phyloP scores from a whole-genome alignment of 768 basidiomycete species.

The Austroboletus eburneus region DNA sequence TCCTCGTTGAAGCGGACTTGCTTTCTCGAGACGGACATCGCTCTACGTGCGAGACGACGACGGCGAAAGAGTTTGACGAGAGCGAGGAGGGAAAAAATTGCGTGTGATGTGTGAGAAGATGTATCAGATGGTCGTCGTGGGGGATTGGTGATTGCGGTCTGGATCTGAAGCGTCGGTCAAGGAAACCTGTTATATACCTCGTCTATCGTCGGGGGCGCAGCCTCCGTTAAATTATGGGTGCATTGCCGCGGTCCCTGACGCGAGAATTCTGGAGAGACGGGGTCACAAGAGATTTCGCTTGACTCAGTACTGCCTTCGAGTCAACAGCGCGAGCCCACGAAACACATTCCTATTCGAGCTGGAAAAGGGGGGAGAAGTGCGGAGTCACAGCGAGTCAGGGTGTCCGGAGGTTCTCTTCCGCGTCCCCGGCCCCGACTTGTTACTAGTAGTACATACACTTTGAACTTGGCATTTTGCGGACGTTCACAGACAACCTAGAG shows the following conservation, averaged over 20 bases:
- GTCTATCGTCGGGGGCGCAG: slow-evolving; percentile 23
- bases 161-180: background rate
- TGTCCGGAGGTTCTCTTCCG: slow-evolving; percentile 15
- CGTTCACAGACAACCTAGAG: background rate
- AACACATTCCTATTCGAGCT: slow-evolving; percentile 15
- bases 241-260: slow-evolving; percentile 25
- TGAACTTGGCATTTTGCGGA: too few species aligned
- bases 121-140: slow-evolving; percentile 9
- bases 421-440: too few species aligned
- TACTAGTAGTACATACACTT: background rate
- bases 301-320: slow-evolving; percentile 17
- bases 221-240: slow-evolving; percentile 19
- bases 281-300: slow-evolving; percentile 2
- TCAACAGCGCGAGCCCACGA: slow-evolving; percentile 7
- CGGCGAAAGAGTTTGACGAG: slow-evolving; percentile 10
- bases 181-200: slow-evolving; percentile 15
- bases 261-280: slow-evolving; percentile 1
- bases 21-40: slow-evolving; percentile 20
- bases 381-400: slow-evolving; percentile 5
- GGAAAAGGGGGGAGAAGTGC: background rate
- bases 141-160: slow-evolving; percentile 1
- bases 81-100: slow-evolving; percentile 10
- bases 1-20: slow-evolving; percentile 32
- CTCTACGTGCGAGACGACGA: slow-evolving; percentile 5
- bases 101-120: slow-evolving; percentile 17